Conservation (phyloP, 768 basidiomycete species). For the Suillus variegatus region DNA sequence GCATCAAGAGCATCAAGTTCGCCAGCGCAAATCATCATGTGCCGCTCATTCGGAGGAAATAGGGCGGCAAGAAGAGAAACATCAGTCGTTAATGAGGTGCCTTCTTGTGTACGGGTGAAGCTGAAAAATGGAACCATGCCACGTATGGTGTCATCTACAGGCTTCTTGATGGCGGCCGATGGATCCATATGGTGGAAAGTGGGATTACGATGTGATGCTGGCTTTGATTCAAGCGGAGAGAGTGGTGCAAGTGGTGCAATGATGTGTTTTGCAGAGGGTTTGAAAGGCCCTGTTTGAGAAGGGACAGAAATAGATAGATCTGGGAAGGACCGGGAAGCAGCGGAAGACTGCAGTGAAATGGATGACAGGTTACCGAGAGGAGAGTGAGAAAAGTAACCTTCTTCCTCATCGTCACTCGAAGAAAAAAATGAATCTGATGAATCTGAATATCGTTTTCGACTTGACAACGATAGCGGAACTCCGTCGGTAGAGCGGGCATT, state of each 20-base stretch:
- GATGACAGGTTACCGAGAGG: slow-evolving; percentile 40
- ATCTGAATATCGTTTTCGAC: slow-evolving; percentile 18
- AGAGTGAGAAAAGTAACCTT: slow-evolving; percentile 65
- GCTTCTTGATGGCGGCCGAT: slow-evolving; percentile 17
- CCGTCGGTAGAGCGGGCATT: not conserved
- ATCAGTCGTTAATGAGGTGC: slow-evolving; percentile 75
- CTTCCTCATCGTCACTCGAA: slow-evolving; percentile 37
- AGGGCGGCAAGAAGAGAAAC: slow-evolving; percentile 64
- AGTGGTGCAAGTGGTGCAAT: slow-evolving; percentile 35
- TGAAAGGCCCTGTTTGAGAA: slow-evolving; percentile 32
- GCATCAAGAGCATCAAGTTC: slow-evolving; percentile 63
- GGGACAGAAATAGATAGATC: slow-evolving; percentile 38
- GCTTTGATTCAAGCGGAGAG: slow-evolving; percentile 25
- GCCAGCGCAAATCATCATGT: slow-evolving; percentile 73
- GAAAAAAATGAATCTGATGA: slow-evolving; percentile 29
- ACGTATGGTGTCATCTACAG: slow-evolving; percentile 6
- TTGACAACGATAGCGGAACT: slow-evolving; percentile 11
- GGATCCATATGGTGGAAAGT: slow-evolving; percentile 10
- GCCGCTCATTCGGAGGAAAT: slow-evolving; percentile 70
- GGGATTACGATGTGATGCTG: slow-evolving; percentile 12
- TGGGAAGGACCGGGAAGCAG: slow-evolving; percentile 44
- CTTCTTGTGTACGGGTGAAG: slow-evolving; percentile 76
- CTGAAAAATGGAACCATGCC: slow-evolving; percentile 71
- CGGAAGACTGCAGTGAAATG: slow-evolving; percentile 34
- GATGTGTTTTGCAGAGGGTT: slow-evolving; percentile 40